A percentile compares a stretch with the other conserved stretches of the same genome.
phyloP scores from a whole-genome alignment of 768 basidiomycete genomes.

The Coprinopsis marcescibilis region DNA sequence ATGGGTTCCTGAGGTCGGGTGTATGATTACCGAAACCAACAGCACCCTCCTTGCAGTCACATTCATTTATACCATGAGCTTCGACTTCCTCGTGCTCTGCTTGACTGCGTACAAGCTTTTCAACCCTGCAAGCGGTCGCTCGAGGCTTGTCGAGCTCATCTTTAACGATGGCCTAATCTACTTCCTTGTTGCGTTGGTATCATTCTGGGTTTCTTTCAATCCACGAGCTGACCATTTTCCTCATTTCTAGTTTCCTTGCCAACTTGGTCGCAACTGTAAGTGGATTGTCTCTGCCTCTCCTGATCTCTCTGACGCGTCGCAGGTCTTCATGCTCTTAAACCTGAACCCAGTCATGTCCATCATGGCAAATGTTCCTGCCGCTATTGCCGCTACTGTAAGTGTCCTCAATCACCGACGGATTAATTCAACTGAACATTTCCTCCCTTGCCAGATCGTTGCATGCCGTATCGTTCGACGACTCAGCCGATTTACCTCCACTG shows the following conservation, averaged over 20 bases:
- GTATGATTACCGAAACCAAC: conserved; percentile 54
- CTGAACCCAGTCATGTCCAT: conserved; percentile 70
- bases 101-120: conserved; percentile 60
- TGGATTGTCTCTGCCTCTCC: conserved; percentile 4
- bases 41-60: conserved; percentile 55
- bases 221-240: not conserved
- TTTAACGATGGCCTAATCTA: conserved; percentile 71
- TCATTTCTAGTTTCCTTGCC: conserved; percentile 48
- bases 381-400: conserved; percentile 58
- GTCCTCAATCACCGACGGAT: not conserved
- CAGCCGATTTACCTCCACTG: conserved; percentile 47
- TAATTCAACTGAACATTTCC: not conserved
- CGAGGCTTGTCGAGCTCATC: conserved; percentile 56
- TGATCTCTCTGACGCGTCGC: not conserved
- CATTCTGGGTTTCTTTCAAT: not conserved
- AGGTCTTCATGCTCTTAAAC: conserved; percentile 61
- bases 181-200: conserved; percentile 61
- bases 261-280: conserved; percentile 64
- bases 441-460: conserved; percentile 49
- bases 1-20: conserved; percentile 46
- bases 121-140: conserved; percentile 37
- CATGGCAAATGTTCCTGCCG: conserved; percentile 69
- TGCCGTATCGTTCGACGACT: conserved; percentile 57
- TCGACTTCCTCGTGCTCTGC: conserved; percentile 58
- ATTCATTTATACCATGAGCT: conserved; percentile 72